Base-by-base conservation (phyloP, 805 yeast species). In the Starmerella tilneyi region DNA sequence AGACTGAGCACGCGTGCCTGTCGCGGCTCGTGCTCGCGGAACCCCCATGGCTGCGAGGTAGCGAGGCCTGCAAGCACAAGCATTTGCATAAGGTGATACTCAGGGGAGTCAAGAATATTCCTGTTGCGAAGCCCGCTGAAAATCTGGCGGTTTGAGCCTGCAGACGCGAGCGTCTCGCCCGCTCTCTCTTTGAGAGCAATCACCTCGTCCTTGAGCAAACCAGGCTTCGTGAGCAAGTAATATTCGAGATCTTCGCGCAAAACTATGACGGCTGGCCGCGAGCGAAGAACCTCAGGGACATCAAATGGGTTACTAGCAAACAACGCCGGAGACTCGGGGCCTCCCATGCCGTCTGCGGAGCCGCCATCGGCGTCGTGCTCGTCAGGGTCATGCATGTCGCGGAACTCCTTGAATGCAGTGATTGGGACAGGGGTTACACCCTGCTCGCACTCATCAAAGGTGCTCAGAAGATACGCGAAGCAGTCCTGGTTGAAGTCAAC, bases 51-150 rank as follows among this genome's bases (percentile, higher is more conserved):
- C 24, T 82, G 84, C 17, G 69, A 68, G 11, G 72, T 64, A 3
- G 67, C 63, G 53, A 86, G 84, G 1, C 98, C 98, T 0, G 94
- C 80, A 0, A 89, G 72, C 57, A 96, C 86, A 44, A 92, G 72
- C 98, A 92, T 92, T 51, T 86, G 96, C 66, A 84, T 74, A 37
- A 92, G 70, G 63, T 89, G 97, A 63, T 83, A 89, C 62, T 92
- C 98, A 0, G 98, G 97, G 13, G 94, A 80, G 7, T 86, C 92
- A 46, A 57, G 45, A 43, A 50, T 50, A 50, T 63, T 51, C 52
- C 58, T 53, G 56, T 63, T 41, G 58, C 64, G 64, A 46, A 88
- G 71, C 0, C 97, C 96, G 47, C 78, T 76, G 59, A 92, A 92
- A 1, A 92, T 78, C 3, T 19, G 33, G 23, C 27, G 24, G 30